Base-by-base conservation (phyloP, 2,329 filamentous ascomycete genomes). In the Sporothrix brunneoviolacea region DNA sequence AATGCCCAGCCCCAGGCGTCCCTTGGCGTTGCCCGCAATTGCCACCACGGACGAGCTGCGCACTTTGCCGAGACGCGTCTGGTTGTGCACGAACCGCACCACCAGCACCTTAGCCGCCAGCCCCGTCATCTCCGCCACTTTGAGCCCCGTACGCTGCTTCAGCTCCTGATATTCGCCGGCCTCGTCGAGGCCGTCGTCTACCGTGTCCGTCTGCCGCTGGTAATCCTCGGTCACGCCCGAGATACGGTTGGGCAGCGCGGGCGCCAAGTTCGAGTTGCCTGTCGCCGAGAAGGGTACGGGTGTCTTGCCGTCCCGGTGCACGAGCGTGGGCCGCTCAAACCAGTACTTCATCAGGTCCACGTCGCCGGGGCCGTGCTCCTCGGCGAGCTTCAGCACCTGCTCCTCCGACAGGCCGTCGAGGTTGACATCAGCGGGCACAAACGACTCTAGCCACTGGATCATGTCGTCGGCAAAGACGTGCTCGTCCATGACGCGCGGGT, bases 11-110 rank as follows among this genome's bases (percentile, higher is more conserved):
- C 93, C 93, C 28, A 98, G 69, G 61, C 91, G 77, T 15, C 93
- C 93, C 58, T 93, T 79, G 52, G 82, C 79, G 68, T 97, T 95
- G 47, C 93, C 93, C 6, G 90, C 91, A 59, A 96, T 83, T 36
- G 83, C 83, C 54, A 97, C 71, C 60, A 82, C 76, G 61, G 91
- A 94, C 36, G 76, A 61, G 66, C 84, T 88, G 59, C 78, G 77
- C 53, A 98, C 84, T 76, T 97, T 98, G 65, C 93, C 93, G 69
- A 98, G 82, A 73, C 91, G 87, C 19, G 93, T 97, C 76, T 97
- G 91, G 70, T 98, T 97, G 57, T 80, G 75, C 53, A 98, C 93
- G 36, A 70, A 69, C 62, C 91, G 87, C 4, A 64, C 63, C 41
- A 95, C 86, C 41, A 98, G 70, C 42, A 77, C 74, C 76, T 94